Base-by-base conservation (phyloP, 2,329 filamentous ascomycete genomes). In the Elsinoe arachidis region DNA sequence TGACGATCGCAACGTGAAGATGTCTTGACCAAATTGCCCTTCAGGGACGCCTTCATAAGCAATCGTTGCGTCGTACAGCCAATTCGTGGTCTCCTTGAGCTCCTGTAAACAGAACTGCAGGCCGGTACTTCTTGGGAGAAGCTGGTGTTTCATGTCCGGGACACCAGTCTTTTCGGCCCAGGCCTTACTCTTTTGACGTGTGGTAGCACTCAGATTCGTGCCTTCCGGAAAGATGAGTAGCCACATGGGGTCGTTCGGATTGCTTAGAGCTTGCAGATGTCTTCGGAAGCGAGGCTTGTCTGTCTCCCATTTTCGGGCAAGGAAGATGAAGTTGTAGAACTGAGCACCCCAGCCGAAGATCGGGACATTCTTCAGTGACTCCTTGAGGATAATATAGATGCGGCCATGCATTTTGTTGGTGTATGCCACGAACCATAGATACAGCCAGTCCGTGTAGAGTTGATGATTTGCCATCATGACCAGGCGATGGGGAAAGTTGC, bases 21-120 rank as follows among this genome's bases (percentile, higher is more conserved):
- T 83, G 49, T 93, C 83, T 70, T 96, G 90, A 34, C 90, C 90
- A 64, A 84, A 95, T 66, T 86, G 79, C 46, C 73, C 73, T 80
- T 81, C 95, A 88, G 87, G 86, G 52, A 95, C 82, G 33, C 91
- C 91, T 71, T 96, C 90, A 68, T 96, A 96, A 7, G 89, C 90
- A 54, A 96, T 82, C 0, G 92, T 96, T 70, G 90, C 96, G 73
- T 95, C 88, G 66, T 95, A 95, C 14, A 93, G 77, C 69, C 86
- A 92, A 11, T 91, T 87, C 0, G 91, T 79, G 0, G 84, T 84
- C 10, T 77, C 81, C 65, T 82, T 81, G 12, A 93, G 75, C 70
- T 92, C 85, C 59, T 83, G 83, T 33, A 95, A 74, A 65, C 86
- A 90, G 64, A 88, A 93, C 62, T 80, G 85, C 62, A 86, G 81